These are phyloP conservation scores for Fusarium sp. DNA, from an alignment of 2,329 filamentous ascomycete species.

Conservation along the genomic window DNA sequence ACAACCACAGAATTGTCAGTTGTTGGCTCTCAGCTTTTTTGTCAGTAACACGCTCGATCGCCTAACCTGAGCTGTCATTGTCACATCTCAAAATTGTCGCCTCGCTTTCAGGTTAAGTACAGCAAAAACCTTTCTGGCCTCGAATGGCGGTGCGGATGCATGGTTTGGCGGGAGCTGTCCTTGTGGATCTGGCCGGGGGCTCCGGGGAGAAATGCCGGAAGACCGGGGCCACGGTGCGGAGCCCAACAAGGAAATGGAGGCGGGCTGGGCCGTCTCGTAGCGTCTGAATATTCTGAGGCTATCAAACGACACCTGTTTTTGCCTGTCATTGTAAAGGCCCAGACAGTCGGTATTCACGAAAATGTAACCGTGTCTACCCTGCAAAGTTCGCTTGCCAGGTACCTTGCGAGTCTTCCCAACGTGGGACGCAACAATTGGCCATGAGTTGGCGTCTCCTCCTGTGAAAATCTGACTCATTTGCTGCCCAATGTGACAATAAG, in stretches of 20 bases:
- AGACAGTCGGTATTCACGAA: conserved; percentile 16
- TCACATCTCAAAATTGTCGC: conserved; percentile 25
- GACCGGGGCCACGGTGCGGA: conserved; percentile 18
- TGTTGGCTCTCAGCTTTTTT: conserved; percentile 18
- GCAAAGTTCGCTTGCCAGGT: conserved; percentile 1
- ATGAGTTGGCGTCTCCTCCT: conserved; percentile 19
- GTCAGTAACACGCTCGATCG: neutral
- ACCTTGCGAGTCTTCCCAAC: conserved; percentile 18
- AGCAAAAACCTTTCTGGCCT: conserved; percentile 15
- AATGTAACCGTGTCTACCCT: conserved; percentile 3
- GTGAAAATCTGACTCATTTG: conserved; percentile 30
- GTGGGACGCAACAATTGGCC: conserved; percentile 41
- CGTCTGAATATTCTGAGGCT: conserved; percentile 24
- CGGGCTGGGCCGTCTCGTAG: conserved; percentile 31
- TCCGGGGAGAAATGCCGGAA: conserved; percentile 17
- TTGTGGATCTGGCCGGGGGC: conserved; percentile 27
- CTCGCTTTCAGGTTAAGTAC: conserved; percentile 22
- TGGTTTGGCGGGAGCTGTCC: conserved; percentile 14
- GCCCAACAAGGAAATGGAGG: conserved; percentile 18
- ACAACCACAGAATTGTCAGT: conserved; percentile 1
- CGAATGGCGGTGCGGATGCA: conserved; percentile 26
- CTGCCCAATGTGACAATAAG: conserved; percentile 41
- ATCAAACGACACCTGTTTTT: conserved; percentile 2
- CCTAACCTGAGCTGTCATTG: conserved; percentile 18
- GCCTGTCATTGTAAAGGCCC: conserved; percentile 8